A percentile compares a stretch with the other conserved stretches of the same genome.
Conservation (phyloP, 2,329 filamentous ascomycete genomes). For the Fusarium newnesense region DNA sequence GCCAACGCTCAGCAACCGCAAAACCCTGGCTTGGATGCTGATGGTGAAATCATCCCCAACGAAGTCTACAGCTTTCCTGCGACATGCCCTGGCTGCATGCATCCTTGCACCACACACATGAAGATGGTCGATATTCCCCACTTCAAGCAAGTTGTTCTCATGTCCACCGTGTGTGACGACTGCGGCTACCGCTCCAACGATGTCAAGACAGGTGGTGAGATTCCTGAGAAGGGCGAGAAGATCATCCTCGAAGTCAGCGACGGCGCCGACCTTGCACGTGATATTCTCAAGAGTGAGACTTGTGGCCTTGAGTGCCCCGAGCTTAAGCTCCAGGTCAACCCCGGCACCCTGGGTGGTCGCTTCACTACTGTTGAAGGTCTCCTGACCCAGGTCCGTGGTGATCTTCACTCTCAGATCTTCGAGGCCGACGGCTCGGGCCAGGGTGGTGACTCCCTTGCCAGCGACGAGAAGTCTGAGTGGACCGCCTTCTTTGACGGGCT, state of each 20-base stretch:
- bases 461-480: constrained; percentile 77
- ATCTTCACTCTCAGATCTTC: constrained; percentile 89
- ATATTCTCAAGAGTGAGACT: constrained; percentile 96
- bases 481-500: constrained; percentile 81
- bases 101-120: constrained; percentile 91
- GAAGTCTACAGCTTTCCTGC: constrained; percentile 94
- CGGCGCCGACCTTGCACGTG: constrained; percentile 80
- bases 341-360: constrained; percentile 91
- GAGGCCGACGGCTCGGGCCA: constrained; percentile 68
- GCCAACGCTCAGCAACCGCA: constrained; percentile 64
- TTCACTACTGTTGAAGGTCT: constrained; percentile 98
- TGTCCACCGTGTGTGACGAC: constrained; percentile 90
- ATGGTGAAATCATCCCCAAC: constrained; percentile 89
- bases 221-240: constrained; percentile 85
- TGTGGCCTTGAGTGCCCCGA: constrained; percentile 89
- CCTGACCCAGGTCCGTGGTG: constrained; percentile 89
- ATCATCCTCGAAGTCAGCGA: constrained; percentile 80
- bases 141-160: constrained; percentile 97
- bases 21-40: constrained; percentile 60
- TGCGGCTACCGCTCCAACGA: constrained; percentile 97
- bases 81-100: constrained; percentile 89
- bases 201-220: constrained; percentile 94
- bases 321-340: constrained; percentile 86
- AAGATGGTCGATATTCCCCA: constrained; percentile 98
- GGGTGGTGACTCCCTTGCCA: constrained; percentile 82